These are phyloP conservation scores for Scenedesmus sp. DNA, from an alignment of 163 green algal genomes.

Conservation along the genomic window DNA sequence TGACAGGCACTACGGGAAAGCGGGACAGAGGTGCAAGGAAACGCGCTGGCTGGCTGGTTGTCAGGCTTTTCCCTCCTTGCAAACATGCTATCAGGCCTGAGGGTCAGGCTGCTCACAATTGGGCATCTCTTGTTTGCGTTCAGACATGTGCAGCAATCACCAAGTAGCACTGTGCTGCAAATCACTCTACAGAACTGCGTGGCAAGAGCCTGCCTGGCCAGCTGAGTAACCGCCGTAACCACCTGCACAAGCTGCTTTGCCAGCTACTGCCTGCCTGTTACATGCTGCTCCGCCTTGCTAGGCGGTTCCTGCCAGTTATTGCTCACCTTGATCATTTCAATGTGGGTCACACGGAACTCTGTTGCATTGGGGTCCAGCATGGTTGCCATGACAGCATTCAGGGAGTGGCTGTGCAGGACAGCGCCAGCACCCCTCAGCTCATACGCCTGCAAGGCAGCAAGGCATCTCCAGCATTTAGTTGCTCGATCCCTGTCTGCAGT, in stretches of 20 bases:
- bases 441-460: slow-evolving; percentile 80
- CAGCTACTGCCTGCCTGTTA: not conserved
- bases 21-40: not conserved
- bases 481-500: not conserved
- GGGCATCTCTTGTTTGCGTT: too few relatives aligned
- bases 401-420: slow-evolving; percentile 93
- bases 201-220: not conserved
- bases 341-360: slow-evolving; percentile 91
- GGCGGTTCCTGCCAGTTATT: not conserved
- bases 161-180: not conserved
- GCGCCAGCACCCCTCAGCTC: slow-evolving; percentile 90
- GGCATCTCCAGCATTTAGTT: not conserved
- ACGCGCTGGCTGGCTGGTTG: not conserved
- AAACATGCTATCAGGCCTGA: not conserved
- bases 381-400: slow-evolving; percentile 92
- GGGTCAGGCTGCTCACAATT: not conserved
- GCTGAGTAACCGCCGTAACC: not conserved
- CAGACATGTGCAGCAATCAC: not conserved
- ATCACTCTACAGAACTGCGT: not conserved
- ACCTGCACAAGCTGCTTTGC: not conserved
- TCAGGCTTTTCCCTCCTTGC: not conserved
- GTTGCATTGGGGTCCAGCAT: slow-evolving; percentile 82
- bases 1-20: not conserved
- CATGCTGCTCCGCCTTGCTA: not conserved
- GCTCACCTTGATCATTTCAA: slow-evolving; percentile 98